phyloP scores from a whole-genome alignment of 345 rosid species.

The Lumnitzera littorea region DNA sequence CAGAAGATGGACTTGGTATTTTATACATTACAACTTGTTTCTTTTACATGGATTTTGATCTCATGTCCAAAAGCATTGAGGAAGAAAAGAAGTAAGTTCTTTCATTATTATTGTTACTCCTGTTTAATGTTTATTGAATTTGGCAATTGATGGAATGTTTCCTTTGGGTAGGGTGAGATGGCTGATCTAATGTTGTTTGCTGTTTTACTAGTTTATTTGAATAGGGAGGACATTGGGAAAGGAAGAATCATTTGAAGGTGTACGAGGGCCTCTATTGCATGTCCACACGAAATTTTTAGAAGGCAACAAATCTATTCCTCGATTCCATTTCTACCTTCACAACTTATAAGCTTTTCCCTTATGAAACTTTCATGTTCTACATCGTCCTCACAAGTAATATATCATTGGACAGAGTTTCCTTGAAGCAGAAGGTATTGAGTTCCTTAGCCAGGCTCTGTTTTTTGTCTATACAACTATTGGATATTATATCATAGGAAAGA shows the following conservation, averaged over 20 bases:
- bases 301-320: slow-evolving; percentile 82
- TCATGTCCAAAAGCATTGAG: slow-evolving; percentile 90
- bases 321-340: slow-evolving; percentile 99
- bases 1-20: slow-evolving; percentile 97
- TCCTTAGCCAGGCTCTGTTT: slow-evolving; percentile 6
- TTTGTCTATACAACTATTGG: too few relatives aligned
- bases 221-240: slow-evolving; percentile 99
- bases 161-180: too few relatives aligned
- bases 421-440: slow-evolving; percentile 80
- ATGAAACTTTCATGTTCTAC: slow-evolving; percentile 92
- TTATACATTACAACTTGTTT: slow-evolving; percentile 71
- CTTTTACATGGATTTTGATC: slow-evolving; percentile 94
- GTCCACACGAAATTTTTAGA: slow-evolving; percentile 83
- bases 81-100: slow-evolving; percentile 78
- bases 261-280: slow-evolving; percentile 93
- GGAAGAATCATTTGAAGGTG: slow-evolving; percentile 94
- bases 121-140: slow-evolving; percentile 4
- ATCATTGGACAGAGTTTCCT: slow-evolving; percentile 89
- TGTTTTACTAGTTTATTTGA: slow-evolving; percentile 72
- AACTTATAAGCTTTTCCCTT: slow-evolving; percentile 90
- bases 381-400: slow-evolving; percentile 92
- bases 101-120: slow-evolving; percentile 5
- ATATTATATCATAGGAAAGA: too few relatives aligned
- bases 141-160: too few relatives aligned
- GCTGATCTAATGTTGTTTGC: slow-evolving; percentile 3